A percentile compares a stretch with the other conserved stretches of the same genome.
phyloP scores from a whole-genome alignment of 345 rosid genomes.

The Reutealis trisperma region DNA sequence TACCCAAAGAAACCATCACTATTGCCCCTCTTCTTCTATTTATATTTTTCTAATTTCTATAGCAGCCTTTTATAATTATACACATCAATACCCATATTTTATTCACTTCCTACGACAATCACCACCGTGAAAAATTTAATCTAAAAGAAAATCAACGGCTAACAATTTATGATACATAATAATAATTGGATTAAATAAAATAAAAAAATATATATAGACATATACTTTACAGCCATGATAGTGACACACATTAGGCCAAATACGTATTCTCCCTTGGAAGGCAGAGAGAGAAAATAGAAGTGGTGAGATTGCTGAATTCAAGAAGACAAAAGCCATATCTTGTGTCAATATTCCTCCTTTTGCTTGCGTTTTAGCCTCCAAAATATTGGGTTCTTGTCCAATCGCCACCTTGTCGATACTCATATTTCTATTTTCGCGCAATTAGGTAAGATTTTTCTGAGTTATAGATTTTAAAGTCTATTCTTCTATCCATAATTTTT shows the following conservation, averaged over 20 bases:
- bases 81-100: not conserved
- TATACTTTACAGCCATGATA: not conserved
- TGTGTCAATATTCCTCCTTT: constrained; percentile 12
- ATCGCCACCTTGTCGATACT: not conserved
- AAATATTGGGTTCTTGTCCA: constrained; percentile 16
- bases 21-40: not conserved
- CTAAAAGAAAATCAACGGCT: not conserved
- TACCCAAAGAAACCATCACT: not conserved
- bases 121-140: not conserved
- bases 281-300: not conserved
- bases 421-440: not conserved
- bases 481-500: not conserved
- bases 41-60: too few species aligned
- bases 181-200: not conserved
- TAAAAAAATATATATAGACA: too few species aligned
- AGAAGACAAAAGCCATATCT: constrained; percentile 14
- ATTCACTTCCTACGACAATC: not conserved
- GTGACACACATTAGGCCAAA: not conserved
- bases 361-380: constrained; percentile 9
- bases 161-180: not conserved
- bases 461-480: not conserved
- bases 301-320: constrained; percentile 1
- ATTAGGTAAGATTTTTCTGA: constrained; percentile 19
- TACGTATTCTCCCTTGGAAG: not conserved
- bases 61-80: constrained; percentile 14